phyloP scores from a whole-genome alignment of 2,329 filamentous ascomycete species.

The Pseudogymnoascus sp. region DNA sequence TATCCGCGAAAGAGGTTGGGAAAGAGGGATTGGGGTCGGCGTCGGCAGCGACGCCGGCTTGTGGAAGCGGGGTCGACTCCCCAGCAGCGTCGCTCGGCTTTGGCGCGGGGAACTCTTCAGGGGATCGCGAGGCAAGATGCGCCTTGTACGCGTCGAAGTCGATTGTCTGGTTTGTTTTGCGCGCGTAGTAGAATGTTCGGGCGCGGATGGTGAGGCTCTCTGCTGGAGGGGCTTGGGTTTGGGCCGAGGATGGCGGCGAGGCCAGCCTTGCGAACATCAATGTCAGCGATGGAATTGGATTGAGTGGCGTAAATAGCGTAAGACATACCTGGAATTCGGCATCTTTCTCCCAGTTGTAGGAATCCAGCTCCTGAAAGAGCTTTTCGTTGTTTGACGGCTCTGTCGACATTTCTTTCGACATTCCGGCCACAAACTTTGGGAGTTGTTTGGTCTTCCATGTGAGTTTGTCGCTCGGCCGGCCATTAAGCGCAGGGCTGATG shows the following conservation, averaged over 20 bases:
- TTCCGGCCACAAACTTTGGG: not conserved
- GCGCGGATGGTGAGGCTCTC: slow-evolving; percentile 58
- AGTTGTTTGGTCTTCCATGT: not conserved
- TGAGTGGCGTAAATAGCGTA: not conserved
- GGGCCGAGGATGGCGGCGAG: slow-evolving; percentile 58
- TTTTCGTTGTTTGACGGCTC: slow-evolving; percentile 27
- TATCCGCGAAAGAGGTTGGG: slow-evolving; percentile 61
- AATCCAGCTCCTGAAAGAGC: slow-evolving; percentile 56
- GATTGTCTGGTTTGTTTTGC: slow-evolving; percentile 43
- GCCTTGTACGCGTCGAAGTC: slow-evolving; percentile 62
- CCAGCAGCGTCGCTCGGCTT: slow-evolving; percentile 13
- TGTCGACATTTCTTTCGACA: slow-evolving; percentile 4
- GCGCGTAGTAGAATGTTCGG: slow-evolving; percentile 62
- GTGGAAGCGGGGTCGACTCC: not conserved
- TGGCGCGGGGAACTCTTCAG: slow-evolving; percentile 20
- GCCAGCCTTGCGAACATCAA: slow-evolving; percentile 40
- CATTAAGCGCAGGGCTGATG: slow-evolving; percentile 9
- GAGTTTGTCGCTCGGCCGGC: not conserved
- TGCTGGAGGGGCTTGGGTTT: slow-evolving; percentile 46
- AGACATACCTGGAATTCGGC: slow-evolving; percentile 55
- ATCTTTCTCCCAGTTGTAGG: slow-evolving; percentile 63
- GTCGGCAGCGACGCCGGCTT: not conserved
- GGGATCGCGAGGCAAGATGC: slow-evolving; percentile 45
- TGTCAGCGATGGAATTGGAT: slow-evolving; percentile 1
- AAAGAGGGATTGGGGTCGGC: slow-evolving; percentile 12